phyloP scores from a whole-genome alignment of 148 eudicot genomes.

The Suaeda aralocaspica region DNA sequence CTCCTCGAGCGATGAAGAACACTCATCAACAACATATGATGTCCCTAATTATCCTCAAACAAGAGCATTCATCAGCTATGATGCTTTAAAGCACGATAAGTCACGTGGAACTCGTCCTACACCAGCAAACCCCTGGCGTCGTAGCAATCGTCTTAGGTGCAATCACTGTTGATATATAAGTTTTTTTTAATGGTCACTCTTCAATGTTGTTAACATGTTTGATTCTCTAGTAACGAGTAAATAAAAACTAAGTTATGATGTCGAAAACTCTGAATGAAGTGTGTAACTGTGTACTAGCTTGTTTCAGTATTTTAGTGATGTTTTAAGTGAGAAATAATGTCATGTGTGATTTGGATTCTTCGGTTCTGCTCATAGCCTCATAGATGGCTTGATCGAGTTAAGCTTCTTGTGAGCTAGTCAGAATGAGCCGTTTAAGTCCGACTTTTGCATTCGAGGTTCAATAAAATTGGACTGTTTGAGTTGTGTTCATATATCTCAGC shows the following conservation, averaged over 20 bases:
- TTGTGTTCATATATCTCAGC: too few species aligned
- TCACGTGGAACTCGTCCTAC: neutral
- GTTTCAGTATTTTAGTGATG: too few species aligned
- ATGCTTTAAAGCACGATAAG: neutral
- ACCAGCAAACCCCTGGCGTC: constrained; percentile 16
- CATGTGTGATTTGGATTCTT: too few species aligned
- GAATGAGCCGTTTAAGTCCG: too few species aligned
- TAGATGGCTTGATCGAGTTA: too few species aligned
- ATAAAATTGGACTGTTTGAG: too few species aligned
- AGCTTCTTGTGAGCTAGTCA: too few species aligned
- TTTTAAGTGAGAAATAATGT: too few species aligned
- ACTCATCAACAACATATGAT: neutral
- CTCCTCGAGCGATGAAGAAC: constrained; percentile 1
- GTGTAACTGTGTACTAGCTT: too few species aligned
- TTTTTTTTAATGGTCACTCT: neutral
- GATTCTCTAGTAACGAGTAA: neutral
- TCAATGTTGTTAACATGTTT: neutral
- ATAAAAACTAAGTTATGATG: neutral
- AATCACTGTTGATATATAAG: neutral
- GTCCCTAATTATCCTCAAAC: neutral
- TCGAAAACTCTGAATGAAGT: neutral
- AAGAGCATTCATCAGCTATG: constrained; percentile 8
- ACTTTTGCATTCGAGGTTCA: too few species aligned
- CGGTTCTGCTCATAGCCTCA: too few species aligned
- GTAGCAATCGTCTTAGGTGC: neutral